Conservation (phyloP, 805 yeast genomes). For the Candida tibetensis region DNA sequence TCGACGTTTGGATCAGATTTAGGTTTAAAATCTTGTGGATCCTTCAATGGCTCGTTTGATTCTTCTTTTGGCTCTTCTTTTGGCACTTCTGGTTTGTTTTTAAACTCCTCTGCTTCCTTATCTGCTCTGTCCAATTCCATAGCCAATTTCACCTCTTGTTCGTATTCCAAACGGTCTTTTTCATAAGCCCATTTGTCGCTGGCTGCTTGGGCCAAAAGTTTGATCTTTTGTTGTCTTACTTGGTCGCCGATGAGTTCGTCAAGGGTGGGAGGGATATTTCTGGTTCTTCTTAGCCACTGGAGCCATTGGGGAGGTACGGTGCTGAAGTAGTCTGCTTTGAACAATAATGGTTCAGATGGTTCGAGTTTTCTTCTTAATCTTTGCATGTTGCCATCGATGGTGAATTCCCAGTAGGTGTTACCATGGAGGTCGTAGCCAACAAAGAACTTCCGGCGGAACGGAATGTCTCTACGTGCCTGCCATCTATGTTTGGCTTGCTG, state of each 20-base stretch:
- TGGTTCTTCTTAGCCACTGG: slow-evolving; percentile 72
- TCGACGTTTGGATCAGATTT: background rate
- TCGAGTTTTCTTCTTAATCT: slow-evolving; percentile 63
- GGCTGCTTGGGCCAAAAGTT: slow-evolving; percentile 47
- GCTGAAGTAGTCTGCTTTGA: slow-evolving; percentile 56
- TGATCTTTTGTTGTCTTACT: slow-evolving; percentile 51
- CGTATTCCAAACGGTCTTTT: slow-evolving; percentile 31
- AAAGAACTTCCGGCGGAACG: slow-evolving; percentile 68
- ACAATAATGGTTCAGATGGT: slow-evolving; percentile 46
- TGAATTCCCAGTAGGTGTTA: slow-evolving; percentile 83
- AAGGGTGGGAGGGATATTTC: slow-evolving; percentile 58
- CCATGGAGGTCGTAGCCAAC: slow-evolving; percentile 80
- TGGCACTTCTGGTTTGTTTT: no score
- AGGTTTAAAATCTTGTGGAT: no score
- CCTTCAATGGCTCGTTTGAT: no score
- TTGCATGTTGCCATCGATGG: slow-evolving; percentile 48
- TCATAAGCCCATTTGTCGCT: slow-evolving; percentile 41
- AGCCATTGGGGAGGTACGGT: slow-evolving; percentile 72
- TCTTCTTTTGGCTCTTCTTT: background rate
- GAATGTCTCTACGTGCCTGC: slow-evolving; percentile 60
- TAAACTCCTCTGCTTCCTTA: slow-evolving; percentile 14
- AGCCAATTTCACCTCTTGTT: slow-evolving; percentile 29
- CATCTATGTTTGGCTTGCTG: slow-evolving; percentile 53
- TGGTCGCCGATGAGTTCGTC: slow-evolving; percentile 60
- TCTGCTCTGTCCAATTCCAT: slow-evolving; percentile 28